These are phyloP conservation scores for Penicillium hordei DNA, from an alignment of 2,329 filamentous ascomycete genomes.

Conservation along the genomic window DNA sequence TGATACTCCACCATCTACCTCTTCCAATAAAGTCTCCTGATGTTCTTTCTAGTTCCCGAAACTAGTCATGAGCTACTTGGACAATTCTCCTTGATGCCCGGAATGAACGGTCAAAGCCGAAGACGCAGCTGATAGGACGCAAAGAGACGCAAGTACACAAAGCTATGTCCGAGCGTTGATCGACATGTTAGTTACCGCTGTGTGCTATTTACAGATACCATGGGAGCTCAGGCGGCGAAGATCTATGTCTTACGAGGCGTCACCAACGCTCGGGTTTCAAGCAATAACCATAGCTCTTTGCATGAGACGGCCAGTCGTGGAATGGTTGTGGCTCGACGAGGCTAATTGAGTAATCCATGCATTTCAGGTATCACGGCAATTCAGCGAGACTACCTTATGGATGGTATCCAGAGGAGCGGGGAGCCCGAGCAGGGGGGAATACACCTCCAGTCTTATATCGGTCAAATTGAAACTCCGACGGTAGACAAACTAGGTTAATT, in stretches of 20 bases:
- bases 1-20: conserved; percentile 7
- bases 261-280: conserved; percentile 5
- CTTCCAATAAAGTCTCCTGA: conserved; percentile 7
- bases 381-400: conserved; percentile 16
- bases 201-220: conserved; percentile 19
- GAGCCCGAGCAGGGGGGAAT: background rate
- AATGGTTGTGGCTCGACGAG: conserved; percentile 21
- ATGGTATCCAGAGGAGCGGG: background rate
- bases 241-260: conserved; percentile 16
- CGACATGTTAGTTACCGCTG: conserved; percentile 2
- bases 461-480: conserved; percentile 22
- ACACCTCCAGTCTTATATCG: conserved; percentile 13
- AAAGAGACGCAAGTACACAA: conserved; percentile 8
- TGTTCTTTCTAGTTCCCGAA: background rate
- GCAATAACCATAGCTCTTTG: conserved; percentile 19
- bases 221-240: conserved; percentile 13
- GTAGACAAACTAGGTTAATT: background rate
- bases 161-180: conserved; percentile 7
- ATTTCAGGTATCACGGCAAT: conserved; percentile 19
- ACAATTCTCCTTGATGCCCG: conserved; percentile 5
- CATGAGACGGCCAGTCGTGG: conserved; percentile 14
- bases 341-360: conserved; percentile 14
- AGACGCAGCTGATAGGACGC: conserved; percentile 18
- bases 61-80: background rate
- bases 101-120: conserved; percentile 16